Conservation (phyloP, 2,329 filamentous ascomycete species). For the Pleomassaria siparia region DNA sequence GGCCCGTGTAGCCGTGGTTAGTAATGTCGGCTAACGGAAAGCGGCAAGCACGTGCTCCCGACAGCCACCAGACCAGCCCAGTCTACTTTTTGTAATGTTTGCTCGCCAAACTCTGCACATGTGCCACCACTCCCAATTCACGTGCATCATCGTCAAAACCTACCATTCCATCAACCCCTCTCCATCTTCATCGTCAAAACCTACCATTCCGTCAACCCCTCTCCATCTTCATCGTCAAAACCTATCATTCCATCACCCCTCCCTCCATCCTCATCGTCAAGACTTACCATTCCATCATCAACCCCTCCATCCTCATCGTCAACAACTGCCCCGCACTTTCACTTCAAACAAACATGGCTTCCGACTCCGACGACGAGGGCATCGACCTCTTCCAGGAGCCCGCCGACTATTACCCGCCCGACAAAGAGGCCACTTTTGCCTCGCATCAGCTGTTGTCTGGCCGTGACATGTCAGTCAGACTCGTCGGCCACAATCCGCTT, state of each 20-base stretch:
- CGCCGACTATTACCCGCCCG: slow-evolving; percentile 74
- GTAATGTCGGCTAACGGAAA: too few species aligned
- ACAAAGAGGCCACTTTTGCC: slow-evolving; percentile 73
- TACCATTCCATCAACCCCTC: too few species aligned
- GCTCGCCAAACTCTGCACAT: too few species aligned
- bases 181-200: too few species aligned
- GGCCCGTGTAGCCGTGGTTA: too few species aligned
- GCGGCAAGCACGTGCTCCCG: not conserved
- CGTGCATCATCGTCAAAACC: too few species aligned
- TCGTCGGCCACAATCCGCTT: slow-evolving; percentile 84
- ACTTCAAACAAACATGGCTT: slow-evolving; percentile 20
- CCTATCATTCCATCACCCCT: too few species aligned
- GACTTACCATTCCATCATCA: too few species aligned
- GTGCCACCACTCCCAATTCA: too few species aligned
- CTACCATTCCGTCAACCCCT: too few species aligned
- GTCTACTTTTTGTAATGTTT: not conserved
- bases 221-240: too few species aligned
- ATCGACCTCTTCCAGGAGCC: slow-evolving; percentile 76
- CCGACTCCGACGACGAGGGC: slow-evolving; percentile 38
- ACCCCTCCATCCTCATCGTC: not conserved
- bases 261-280: too few species aligned
- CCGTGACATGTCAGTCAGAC: slow-evolving; percentile 66
- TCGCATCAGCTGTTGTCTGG: slow-evolving; percentile 71
- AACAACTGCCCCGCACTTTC: not conserved
- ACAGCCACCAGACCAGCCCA: not conserved